Percentiles rank a stretch among this genome's conserved stretches.
Conservation (phyloP, 768 basidiomycete genomes). For the Agrocybe praecox region DNA sequence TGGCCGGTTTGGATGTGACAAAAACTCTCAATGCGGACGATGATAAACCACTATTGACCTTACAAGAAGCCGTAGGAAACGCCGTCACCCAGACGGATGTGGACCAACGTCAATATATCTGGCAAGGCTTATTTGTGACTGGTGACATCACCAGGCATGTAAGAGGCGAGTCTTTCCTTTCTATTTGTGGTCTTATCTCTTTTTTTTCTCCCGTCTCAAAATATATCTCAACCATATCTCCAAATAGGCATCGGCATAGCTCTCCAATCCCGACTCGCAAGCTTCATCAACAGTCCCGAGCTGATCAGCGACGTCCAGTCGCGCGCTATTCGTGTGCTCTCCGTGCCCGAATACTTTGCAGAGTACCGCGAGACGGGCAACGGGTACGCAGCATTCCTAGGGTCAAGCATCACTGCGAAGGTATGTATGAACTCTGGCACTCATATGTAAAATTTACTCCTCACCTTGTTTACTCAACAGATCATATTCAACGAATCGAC, state of each 20-base stretch:
- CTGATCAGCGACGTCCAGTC: conserved; percentile 74
- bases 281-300: conserved; percentile 64
- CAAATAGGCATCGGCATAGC: conserved; percentile 62
- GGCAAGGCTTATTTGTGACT: conserved; percentile 80
- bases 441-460: too few species aligned
- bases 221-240: neutral
- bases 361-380: conserved; percentile 89
- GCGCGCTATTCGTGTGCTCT: conserved; percentile 60
- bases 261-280: conserved; percentile 68
- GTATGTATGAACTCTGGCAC: conserved; percentile 34
- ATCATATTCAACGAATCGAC: conserved; percentile 72
- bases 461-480: conserved; percentile 33
- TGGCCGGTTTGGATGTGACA: conserved; percentile 39
- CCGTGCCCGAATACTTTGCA: conserved; percentile 87
- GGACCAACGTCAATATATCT: conserved; percentile 70
- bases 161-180: conserved; percentile 49
- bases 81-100: conserved; percentile 64
- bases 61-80: conserved; percentile 71
- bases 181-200: neutral
- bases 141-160: conserved; percentile 75
- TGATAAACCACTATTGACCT: conserved; percentile 36
- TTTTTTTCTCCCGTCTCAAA: conserved; percentile 10
- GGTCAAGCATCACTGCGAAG: conserved; percentile 85
- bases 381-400: conserved; percentile 79
- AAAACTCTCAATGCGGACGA: conserved; percentile 23